These are phyloP conservation scores for Cicer bijugum DNA, from an alignment of 306 rosid genomes.

Conservation along the genomic window DNA sequence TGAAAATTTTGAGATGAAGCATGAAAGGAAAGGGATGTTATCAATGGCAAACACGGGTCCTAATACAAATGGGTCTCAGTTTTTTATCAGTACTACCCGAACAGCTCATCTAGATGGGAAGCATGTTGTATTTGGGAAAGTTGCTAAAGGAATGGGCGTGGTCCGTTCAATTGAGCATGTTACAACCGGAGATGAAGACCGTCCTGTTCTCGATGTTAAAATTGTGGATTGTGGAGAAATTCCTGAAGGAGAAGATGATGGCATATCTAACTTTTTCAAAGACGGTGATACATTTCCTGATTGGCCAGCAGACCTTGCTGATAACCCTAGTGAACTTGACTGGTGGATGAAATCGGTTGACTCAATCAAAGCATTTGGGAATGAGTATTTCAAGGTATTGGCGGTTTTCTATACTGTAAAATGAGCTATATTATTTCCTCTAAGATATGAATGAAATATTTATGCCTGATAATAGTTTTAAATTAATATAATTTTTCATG, in stretches of 20 bases:
- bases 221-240: slow-evolving; percentile 82
- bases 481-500: not conserved
- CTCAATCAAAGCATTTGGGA: slow-evolving; percentile 75
- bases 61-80: slow-evolving; percentile 85
- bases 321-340: slow-evolving; percentile 62
- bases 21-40: slow-evolving; percentile 93
- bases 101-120: slow-evolving; percentile 87
- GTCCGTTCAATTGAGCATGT: slow-evolving; percentile 81
- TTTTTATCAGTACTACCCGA: slow-evolving; percentile 80
- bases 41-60: slow-evolving; percentile 93
- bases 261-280: slow-evolving; percentile 76
- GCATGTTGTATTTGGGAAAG: slow-evolving; percentile 90
- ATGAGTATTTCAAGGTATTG: slow-evolving; percentile 73
- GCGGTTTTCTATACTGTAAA: slow-evolving; percentile 20
- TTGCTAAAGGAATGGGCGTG: slow-evolving; percentile 88
- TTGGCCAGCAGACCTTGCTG: slow-evolving; percentile 90
- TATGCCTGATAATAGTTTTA: slow-evolving; percentile 26
- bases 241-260: slow-evolving; percentile 73
- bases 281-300: slow-evolving; percentile 89
- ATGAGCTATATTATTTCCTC: slow-evolving; percentile 9
- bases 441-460: slow-evolving; percentile 1
- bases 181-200: slow-evolving; percentile 51
- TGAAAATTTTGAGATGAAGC: slow-evolving; percentile 85
- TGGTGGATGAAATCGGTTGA: slow-evolving; percentile 88
- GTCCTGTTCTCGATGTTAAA: slow-evolving; percentile 60